These are phyloP conservation scores for Przewalskia tangutica DNA, from an alignment of 257 asterid genomes.

Conservation along the genomic window DNA sequence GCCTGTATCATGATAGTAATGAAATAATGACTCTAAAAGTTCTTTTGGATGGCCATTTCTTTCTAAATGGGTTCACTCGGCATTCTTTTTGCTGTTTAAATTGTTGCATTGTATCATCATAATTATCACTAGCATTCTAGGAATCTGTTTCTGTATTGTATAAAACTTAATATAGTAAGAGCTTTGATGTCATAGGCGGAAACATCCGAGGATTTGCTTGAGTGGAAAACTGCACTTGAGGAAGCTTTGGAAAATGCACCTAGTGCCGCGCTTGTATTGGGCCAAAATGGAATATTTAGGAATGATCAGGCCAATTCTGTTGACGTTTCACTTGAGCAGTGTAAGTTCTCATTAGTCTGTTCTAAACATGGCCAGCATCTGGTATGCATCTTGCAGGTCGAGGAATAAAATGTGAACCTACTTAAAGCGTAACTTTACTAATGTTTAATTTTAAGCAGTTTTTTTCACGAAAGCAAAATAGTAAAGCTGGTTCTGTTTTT, in stretches of 20 bases:
- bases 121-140: background rate
- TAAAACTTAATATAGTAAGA: background rate
- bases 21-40: background rate
- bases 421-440: background rate
- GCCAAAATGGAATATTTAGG: slow-evolving; percentile 63
- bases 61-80: background rate
- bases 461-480: background rate
- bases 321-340: slow-evolving; percentile 52
- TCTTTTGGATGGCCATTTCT: background rate
- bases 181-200: slow-evolving; percentile 56
- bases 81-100: background rate
- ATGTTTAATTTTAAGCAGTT: background rate
- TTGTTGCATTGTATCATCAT: background rate
- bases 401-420: background rate
- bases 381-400: background rate
- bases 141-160: background rate
- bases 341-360: slow-evolving; percentile 24
- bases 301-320: slow-evolving; percentile 51
- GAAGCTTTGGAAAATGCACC: slow-evolving; percentile 90
- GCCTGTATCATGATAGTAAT: background rate
- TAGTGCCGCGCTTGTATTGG: slow-evolving; percentile 44
- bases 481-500: background rate
- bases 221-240: slow-evolving; percentile 92
- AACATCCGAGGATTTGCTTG: slow-evolving; percentile 76
- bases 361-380: background rate